Conservation (phyloP, 1,284 basidiomycete genomes). For the Cerrena zonata region DNA sequence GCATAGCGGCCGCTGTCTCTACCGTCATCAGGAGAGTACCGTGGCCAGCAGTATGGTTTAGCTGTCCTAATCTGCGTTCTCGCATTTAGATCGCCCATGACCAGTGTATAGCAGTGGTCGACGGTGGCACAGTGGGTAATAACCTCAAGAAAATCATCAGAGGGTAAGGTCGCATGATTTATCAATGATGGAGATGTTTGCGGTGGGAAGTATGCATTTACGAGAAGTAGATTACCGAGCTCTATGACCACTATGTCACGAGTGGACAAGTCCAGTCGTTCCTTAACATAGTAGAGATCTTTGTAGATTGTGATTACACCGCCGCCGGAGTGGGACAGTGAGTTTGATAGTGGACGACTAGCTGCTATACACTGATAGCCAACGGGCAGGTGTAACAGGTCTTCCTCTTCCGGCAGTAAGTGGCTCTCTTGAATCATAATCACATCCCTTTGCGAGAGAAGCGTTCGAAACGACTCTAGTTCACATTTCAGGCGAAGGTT, state of each 20-base stretch:
- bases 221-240: neutral
- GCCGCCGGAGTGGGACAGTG: neutral
- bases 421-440: neutral
- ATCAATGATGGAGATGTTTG: neutral
- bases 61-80: neutral
- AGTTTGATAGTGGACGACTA: neutral
- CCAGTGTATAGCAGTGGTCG: neutral
- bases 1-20: neutral
- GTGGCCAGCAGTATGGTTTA: too few relatives aligned
- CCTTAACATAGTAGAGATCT: neutral
- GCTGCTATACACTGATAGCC: neutral
- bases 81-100: neutral
- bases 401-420: neutral
- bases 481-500: neutral
- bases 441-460: neutral
- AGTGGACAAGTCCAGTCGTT: neutral
- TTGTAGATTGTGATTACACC: neutral
- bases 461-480: neutral
- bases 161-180: neutral
- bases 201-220: neutral
- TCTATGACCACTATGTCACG: neutral
- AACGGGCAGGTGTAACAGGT: neutral
- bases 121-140: neutral
- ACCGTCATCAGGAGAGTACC: neutral
- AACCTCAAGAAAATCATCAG: neutral